Evolutionary conservation across 305 asterid genomes (phyloP).

Genomic region (Rubia peregrina): DNA sequence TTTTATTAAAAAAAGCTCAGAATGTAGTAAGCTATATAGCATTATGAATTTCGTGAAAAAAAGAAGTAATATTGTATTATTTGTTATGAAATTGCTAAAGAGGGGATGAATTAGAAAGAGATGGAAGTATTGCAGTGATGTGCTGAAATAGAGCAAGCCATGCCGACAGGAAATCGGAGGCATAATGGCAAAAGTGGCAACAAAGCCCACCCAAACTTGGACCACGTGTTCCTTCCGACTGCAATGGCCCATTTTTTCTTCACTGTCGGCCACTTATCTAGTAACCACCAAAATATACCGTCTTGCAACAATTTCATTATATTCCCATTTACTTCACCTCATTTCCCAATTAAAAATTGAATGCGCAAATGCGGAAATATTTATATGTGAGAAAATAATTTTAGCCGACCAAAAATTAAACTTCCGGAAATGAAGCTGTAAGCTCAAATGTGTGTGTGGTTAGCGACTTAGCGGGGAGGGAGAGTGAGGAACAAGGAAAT

Average conservation of each 20-base stretch:
- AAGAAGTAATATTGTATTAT: too few species aligned
- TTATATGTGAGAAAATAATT: background rate
- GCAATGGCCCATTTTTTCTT: slow-evolving; percentile 45
- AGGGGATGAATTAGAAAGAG: background rate
- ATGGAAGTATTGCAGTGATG: background rate
- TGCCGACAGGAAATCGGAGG: slow-evolving; percentile 21
- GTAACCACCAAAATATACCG: background rate
- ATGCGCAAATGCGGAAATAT: background rate
- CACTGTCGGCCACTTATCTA: slow-evolving; percentile 37
- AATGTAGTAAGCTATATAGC: too few species aligned
- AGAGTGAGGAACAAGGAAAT: background rate
- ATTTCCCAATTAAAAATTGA: too few species aligned
- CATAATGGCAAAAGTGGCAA: slow-evolving; percentile 29
- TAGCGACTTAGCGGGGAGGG: background rate
- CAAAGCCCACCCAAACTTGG: slow-evolving; percentile 40
- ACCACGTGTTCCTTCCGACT: slow-evolving; percentile 46
- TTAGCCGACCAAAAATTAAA: background rate
- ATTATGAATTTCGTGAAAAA: too few species aligned
- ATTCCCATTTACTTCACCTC: background rate
- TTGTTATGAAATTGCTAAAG: background rate
- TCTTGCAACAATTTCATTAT: background rate
- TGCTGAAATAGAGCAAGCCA: slow-evolving; percentile 15
- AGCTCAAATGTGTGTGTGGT: slow-evolving; percentile 4
- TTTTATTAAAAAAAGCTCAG: too few species aligned
- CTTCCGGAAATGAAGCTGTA: background rate